Evolutionary conservation across 345 rosid species (phyloP), one percentile per base, ranked within the genome.

Genomic region (Cardamine resedifolia): DNA sequence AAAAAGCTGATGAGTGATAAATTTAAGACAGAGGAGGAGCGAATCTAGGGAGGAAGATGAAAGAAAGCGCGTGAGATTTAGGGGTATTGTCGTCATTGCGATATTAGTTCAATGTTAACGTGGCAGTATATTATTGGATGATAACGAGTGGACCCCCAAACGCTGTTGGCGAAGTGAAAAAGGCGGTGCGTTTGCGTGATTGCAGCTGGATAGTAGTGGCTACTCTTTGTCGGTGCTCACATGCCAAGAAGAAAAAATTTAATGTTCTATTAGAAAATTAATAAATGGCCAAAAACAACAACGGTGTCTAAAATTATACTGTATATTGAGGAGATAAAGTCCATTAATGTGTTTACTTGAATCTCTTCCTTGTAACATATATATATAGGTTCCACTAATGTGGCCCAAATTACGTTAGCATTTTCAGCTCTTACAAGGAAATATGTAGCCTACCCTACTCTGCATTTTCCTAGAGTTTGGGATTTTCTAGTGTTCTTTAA

Each of bases 111-210:
- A 43, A 14, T 19, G 59, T 1, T 34, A 0, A 55, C 66, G 75
- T 21, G 75, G 53, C 58, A 0, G 3, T 27, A 10, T 44, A 3
- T 63, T 14, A 56, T 63, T 75, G 70, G 79, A 38, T 0, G 3
- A 4, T 0, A n/a, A 0, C 3, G 9, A 23, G 67, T 66, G 71
- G 71, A n/a, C 24, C 60, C 60, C 51, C n/a, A 33, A 19, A 55
- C 43, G 15, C 64, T 27, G 14, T 49, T 4, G 28, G 19, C 11
- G 4, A 15, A 20, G 8, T 8, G 14, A 11, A 67, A 67, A 74
- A 68, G 0, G 69, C 74, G 59, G 79, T 75, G 74, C 51, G 70
- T 45, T 68, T 69, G 74, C 74, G 79, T 68, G 74, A 75, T 75
- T 53, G 74, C 79, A 75, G 74, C 64, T 75, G 79, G 39, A 59